Base-by-base conservation (phyloP, 1,139 yeast species). In the Hemisphaericaspora lyxosophila region DNA sequence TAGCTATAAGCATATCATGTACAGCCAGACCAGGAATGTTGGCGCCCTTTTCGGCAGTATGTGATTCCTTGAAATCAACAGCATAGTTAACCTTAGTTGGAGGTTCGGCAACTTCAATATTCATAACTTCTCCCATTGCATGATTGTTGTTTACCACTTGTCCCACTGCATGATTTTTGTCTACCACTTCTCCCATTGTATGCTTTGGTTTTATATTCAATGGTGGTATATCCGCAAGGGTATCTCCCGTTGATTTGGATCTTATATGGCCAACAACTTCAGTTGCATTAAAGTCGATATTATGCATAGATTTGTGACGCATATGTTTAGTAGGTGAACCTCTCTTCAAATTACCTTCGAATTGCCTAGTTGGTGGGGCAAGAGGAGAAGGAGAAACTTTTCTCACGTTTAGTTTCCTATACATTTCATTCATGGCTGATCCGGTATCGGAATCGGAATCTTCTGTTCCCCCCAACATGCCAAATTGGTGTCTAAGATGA, bases 1-100 rank as follows among this genome's bases (percentile, higher is more conserved):
- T 23, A 22, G 22, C 24, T 9, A 17, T 20, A 11, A 34, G 16
- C 13, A n/a, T 28, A 12, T 45, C 46, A 28, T 49, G 48, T 15
- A 43, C 47, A 4, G 31, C 31, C 15, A 17, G 13, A 4, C 31
- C 31, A 5, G 31, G 31, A 7, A 28, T n/a, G 12, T 28, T 19
- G 7, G 23, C n/a, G 8, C 23, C 31, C 2, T n/a, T 2, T 11
- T 28, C 31, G 7, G 43, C 49, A 4, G 44, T 35, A 16, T 43
- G 41, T 1, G 68, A 60, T 36, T 66, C 73, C 35, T 59, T 66
- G 53, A 71, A 71, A 43, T 71, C 77, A 17, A 71, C 68, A 2
- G 56, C 67, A 47, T 71, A 71, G 15, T 55, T 46, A 2, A 71
- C 64, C 32, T 54, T 60, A 14, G 47, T 44, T 5, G 77, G 77